These are phyloP conservation scores for Plenodomus tracheiphilus DNA, from an alignment of 2,329 filamentous ascomycete genomes.

Conservation along the genomic window DNA sequence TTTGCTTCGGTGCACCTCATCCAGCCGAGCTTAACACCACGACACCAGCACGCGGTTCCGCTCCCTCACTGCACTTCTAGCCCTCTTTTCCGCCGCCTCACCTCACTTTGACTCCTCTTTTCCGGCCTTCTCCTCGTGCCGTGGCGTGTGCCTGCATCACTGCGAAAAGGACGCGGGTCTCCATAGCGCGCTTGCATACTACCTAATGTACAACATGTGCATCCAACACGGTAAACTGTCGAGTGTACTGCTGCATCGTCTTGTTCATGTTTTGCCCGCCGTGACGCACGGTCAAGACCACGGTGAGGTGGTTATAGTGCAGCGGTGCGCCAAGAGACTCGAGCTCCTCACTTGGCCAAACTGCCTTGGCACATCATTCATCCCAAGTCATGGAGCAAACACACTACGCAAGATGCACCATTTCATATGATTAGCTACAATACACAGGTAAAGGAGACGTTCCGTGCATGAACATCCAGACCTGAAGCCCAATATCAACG, in stretches of 20 bases:
- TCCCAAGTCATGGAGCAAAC: constrained; percentile 4
- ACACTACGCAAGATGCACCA: not conserved
- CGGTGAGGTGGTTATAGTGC: too few relatives aligned
- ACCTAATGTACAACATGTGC: too few relatives aligned
- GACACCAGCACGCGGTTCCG: not conserved
- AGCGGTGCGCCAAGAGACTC: too few relatives aligned
- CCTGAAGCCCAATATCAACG: constrained; percentile 28
- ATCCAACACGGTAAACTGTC: too few relatives aligned
- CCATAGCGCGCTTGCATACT: not conserved
- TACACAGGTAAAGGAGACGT: constrained; percentile 28
- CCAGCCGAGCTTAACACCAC: not conserved
- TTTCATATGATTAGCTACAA: constrained; percentile 27
- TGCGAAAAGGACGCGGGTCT: constrained; percentile 1
- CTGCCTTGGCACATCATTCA: not conserved
- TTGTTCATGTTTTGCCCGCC: too few relatives aligned
- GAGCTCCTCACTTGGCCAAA: not conserved
- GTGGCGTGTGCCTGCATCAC: constrained; percentile 9
- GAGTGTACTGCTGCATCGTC: too few relatives aligned
- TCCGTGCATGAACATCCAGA: constrained; percentile 21
- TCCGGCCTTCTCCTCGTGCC: constrained; percentile 5
- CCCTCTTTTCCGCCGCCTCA: not conserved
- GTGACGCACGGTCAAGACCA: too few relatives aligned
- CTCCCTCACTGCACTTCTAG: too few relatives aligned
- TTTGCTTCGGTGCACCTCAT: constrained; percentile 32
- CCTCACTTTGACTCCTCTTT: not conserved